phyloP scores from a whole-genome alignment of 2,329 filamentous ascomycete genomes.

The Pseudogymnoascus destructans region DNA sequence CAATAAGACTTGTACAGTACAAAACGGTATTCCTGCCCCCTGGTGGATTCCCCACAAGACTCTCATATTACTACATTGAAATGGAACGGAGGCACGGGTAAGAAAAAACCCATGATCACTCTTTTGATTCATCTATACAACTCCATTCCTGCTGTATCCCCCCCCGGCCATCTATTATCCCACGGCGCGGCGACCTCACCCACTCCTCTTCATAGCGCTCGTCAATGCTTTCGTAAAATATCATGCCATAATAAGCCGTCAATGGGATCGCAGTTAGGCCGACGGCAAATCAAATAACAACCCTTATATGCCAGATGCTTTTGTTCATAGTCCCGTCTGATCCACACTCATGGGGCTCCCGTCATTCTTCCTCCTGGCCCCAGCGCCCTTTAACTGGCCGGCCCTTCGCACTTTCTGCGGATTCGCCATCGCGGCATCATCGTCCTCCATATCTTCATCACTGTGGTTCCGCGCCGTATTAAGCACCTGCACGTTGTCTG shows the following conservation, averaged over 20 bases:
- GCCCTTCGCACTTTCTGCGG: conserved; percentile 16
- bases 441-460: conserved; percentile 43
- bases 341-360: conserved; percentile 26
- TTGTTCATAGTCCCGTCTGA: conserved; percentile 5
- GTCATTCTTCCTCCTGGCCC: conserved; percentile 14
- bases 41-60: background rate
- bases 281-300: background rate
- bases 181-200: conserved; percentile 4
- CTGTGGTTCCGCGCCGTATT: conserved; percentile 58
- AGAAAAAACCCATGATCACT: conserved; percentile 4
- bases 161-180: conserved; percentile 3
- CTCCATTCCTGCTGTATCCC: conserved; percentile 1
- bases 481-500: conserved; percentile 64
- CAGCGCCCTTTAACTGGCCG: conserved; percentile 5
- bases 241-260: conserved; percentile 5
- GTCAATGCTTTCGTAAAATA: conserved; percentile 7
- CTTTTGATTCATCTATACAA: conserved; percentile 9
- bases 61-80: background rate
- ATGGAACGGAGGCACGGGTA: background rate
- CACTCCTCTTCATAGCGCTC: conserved; percentile 5
- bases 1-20: background rate
- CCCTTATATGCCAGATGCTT: conserved; percentile 7
- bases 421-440: conserved; percentile 33
- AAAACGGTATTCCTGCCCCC: background rate
- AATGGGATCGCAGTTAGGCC: background rate